A percentile compares a stretch with the other conserved stretches of the same genome.
Evolutionary conservation across 805 yeast genomes (phyloP).

Genomic region (Debaryomyces maramus): DNA sequence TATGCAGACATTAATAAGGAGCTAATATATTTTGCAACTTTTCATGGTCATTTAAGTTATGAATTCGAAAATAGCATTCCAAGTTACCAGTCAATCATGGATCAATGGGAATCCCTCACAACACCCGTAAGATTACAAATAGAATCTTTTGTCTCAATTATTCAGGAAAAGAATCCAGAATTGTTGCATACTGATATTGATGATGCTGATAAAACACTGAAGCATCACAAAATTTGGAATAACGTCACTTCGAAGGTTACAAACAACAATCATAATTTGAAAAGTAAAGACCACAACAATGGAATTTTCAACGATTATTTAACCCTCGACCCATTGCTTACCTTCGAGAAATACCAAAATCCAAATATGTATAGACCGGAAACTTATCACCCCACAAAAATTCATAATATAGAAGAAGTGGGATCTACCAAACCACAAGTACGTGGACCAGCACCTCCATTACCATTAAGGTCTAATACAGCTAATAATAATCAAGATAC

Average conservation of each 20-base stretch:
- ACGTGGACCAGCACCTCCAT: slow-evolving; percentile 23
- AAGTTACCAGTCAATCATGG: slow-evolving; percentile 33
- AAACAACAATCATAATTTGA: slow-evolving; percentile 24
- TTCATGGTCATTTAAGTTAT: slow-evolving; percentile 24
- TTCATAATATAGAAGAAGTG: slow-evolving; percentile 13
- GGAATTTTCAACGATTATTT: slow-evolving; percentile 34
- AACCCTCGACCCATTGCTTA: slow-evolving; percentile 31
- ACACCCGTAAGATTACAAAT: slow-evolving; percentile 39
- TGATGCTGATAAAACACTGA: slow-evolving; percentile 27
- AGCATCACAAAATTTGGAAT: slow-evolving; percentile 27
- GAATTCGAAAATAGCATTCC: slow-evolving; percentile 9
- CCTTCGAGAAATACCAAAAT: slow-evolving; percentile 28
- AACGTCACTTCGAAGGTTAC: slow-evolving; percentile 19
- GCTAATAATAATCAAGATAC: slow-evolving; percentile 7
- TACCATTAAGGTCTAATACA: slow-evolving; percentile 33
- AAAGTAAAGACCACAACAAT: slow-evolving; percentile 25
- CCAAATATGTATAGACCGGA: slow-evolving; percentile 23
- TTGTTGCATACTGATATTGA: slow-evolving; percentile 36
- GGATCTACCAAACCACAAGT: slow-evolving; percentile 10
- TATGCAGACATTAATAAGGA: slow-evolving; percentile 24
- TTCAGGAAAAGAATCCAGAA: slow-evolving; percentile 37
- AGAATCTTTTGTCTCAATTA: slow-evolving; percentile 33
- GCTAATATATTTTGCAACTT: slow-evolving; percentile 21
- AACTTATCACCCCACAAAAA: slow-evolving; percentile 28
- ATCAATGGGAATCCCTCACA: slow-evolving; percentile 38